Base-by-base conservation (phyloP, 257 asterid genomes). In the Cynanchum wilfordii region DNA sequence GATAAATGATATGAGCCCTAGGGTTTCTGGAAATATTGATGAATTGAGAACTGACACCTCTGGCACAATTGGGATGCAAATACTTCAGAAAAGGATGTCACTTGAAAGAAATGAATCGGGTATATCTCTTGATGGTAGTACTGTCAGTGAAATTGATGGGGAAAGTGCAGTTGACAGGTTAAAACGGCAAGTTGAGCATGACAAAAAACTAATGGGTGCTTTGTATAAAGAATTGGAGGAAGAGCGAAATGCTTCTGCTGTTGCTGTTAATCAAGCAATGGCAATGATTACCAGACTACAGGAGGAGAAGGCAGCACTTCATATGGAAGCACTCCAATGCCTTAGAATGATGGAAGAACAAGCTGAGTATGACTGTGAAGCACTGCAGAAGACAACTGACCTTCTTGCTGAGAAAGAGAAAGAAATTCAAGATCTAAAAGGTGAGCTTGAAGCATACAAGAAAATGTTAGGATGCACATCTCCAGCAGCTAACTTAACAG, bases 261-360 rank as follows among this genome's bases (percentile, higher is more conserved):
- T 88, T 66, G 97, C 98, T n/a, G 90, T 89, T 58, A 90, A 89
- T 77, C 96, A 92, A 80, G 88, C 98, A 5, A 88, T 92, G 98
- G 95, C 98, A 29, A 92, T 92, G 98, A 90, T 92, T 75, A 90
- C 97, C 65, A 77, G 96, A 75, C 76, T 92, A 79, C 98, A 92
- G 77, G 96, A 90, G 76, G 98, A 92, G 84, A 92, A 92, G 77
- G 90, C 98, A 0, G 76, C 91, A 50, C 83, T 93, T 38, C 84
- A 91, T 57, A 89, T 88, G 96, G 98, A 93, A 83, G 94, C 98
- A 4, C 69, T 89, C 67, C 98, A 92, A 73, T 87, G 83, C 75
- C 67, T 90, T 47, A 85, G 98, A 80, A 84, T 92, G 90, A 79
- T 89, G 88, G 98, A 92, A 76, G 98, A 90, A 78, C 96, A 90